Percentiles rank a stretch among this genome's conserved stretches.
These are phyloP conservation scores for Eucalyptus virginea DNA, from an alignment of 345 rosid genomes.

Conservation along the genomic window DNA sequence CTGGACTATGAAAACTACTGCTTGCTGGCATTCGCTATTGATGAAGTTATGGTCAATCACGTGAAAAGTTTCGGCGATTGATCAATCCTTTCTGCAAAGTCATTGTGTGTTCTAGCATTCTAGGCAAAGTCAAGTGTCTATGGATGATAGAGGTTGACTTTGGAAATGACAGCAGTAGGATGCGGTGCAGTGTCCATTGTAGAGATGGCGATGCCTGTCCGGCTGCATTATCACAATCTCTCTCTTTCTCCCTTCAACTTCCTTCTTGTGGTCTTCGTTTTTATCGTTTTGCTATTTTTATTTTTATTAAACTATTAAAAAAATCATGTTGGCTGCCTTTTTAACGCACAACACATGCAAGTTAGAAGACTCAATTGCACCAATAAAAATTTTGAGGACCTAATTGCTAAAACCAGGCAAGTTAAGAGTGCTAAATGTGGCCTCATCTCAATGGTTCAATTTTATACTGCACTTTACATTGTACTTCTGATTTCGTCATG, in stretches of 20 bases:
- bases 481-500: neutral
- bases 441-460: neutral
- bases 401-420: neutral
- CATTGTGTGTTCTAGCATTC: neutral
- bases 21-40: neutral
- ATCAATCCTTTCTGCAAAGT: neutral
- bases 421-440: neutral
- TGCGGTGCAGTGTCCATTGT: neutral
- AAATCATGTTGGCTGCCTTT: neutral
- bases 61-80: neutral
- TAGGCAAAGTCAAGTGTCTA: neutral
- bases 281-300: no score
- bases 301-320: neutral
- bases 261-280: neutral
- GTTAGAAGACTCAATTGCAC: neutral
- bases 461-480: neutral
- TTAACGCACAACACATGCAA: neutral
- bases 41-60: neutral
- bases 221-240: no score
- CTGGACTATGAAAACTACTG: neutral
- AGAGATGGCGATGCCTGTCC: neutral
- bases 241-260: neutral
- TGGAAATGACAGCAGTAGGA: neutral
- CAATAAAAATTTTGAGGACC: neutral
- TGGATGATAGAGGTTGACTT: neutral